Evolutionary conservation across 2,329 filamentous ascomycete species (phyloP), one percentile per base, ranked within the genome.

Genomic region (Fusarium torreyae): DNA sequence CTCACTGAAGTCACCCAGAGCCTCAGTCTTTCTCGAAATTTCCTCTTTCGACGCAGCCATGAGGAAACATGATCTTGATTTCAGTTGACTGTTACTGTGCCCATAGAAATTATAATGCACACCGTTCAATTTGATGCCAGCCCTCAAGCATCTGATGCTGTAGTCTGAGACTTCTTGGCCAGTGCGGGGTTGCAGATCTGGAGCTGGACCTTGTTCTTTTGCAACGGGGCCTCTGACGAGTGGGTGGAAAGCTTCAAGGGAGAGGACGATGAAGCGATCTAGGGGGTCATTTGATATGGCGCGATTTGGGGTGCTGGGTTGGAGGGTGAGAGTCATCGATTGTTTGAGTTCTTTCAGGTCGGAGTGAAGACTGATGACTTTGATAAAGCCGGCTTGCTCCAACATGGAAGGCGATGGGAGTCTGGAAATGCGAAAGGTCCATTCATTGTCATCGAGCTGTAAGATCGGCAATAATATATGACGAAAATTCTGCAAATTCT

Each of bases 31-130:
- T 0, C 5, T 14, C 1, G 57, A 51, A 1, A 61, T 51, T 1
- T 50, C 43, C 3, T 59, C 22, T 1, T 33, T 61, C 2, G 38
- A 1, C 2, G 42, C 44, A 0, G 57, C 57, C 14, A 59, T n/a
- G 2, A 59, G 54, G 4, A 59, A 50, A 8, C 57, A 51, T 33
- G 44, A 61, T 10, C 57, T 22, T 2, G 57, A 61, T 4, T 59
- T 61, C 1, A 61, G 38, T 6, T 61, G 57, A 1, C 54, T 44
- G 3, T 61, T 61, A 10, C 54, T 59, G 3, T 61, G 57, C 0
- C 44, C 54, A 4, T 59, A 61, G 18, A 61, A 59, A 8, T 61
- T 51, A 5, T 59, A 51, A 17, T 51, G 44, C 10, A 59, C 31
- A 2, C 24, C 13, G 7, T 61, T 59, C 0, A 59, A 11, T 2